Base-by-base conservation (phyloP, 2,329 filamentous ascomycete genomes). In the Alternaria viburni region DNA sequence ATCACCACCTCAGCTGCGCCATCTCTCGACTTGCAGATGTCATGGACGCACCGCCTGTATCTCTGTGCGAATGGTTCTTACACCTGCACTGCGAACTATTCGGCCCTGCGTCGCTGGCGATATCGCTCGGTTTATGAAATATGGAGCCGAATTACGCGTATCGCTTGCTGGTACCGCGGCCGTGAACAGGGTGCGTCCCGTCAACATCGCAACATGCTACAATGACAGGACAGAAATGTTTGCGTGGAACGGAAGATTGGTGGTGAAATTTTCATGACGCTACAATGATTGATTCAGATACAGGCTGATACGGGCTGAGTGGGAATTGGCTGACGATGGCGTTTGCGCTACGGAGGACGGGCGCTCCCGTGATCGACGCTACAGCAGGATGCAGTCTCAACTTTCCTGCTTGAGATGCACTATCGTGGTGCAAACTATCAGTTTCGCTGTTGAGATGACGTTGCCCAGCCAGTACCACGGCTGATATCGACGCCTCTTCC, bases 351-450 rank as follows among this genome's bases (percentile, higher is more conserved):
- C 58, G 19, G 62, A 54, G 59, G 58, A 60, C 66, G 64, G 64
- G 64, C 61, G 59, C 59, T 67, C 66, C 68, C 68, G 64, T 65
- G 65, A 69, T 69, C 65, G 64, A 49, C 67, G 52, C 36, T 59
- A 28, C 57, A 63, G 49, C 45, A 44, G 9, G 25, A 54, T 46
- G 13, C 13, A 36, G 44, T 41, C 52, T 28, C 59, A 36, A 21
- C 36, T 41, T 52, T 23, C 30, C 49, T 25, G 49, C 49, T 52
- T n/a, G 6, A 25, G 26, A 57, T 47, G 13, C 54, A 25, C 21
- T 32, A 44, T 36, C 32, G 13, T 52, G 19, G 28, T 32, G 49
- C 30, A 15, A 36, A 52, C 45, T 30, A 19, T 23, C 51, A 47
- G 41, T 21, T 19, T 55, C 55, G 49, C 26, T 54, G 21, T 54